Evolutionary conservation across 805 yeast genomes (phyloP).

Genomic region (Barnettozyma salicaria): DNA sequence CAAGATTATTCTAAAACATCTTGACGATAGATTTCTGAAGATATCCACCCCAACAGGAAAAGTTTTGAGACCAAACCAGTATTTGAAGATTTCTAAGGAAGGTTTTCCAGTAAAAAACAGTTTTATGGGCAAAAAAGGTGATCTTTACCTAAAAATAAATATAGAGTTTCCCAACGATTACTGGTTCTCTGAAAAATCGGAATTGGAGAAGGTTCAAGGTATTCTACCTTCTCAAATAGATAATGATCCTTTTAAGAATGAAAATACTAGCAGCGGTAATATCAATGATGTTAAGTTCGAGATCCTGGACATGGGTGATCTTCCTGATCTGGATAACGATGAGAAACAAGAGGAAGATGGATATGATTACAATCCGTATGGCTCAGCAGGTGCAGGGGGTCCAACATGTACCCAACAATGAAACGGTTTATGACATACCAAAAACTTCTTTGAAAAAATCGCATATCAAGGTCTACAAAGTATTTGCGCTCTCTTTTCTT

Average conservation of each 20-base stretch:
- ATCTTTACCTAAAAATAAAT: slow-evolving; percentile 61
- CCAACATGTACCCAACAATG: slow-evolving; percentile 40
- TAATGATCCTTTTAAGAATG: slow-evolving; percentile 9
- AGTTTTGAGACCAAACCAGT: slow-evolving; percentile 74
- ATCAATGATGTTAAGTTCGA: slow-evolving; percentile 26
- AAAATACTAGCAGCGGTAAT: slow-evolving; percentile 26
- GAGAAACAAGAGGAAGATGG: slow-evolving; percentile 16
- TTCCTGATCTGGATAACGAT: slow-evolving; percentile 24
- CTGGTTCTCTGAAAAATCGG: slow-evolving; percentile 77
- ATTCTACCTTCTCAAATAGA: slow-evolving; percentile 40
- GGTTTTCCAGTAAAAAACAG: slow-evolving; percentile 69
- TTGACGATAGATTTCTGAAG: slow-evolving; percentile 72
- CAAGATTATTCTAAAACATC: slow-evolving; percentile 55
- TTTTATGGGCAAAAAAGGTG: slow-evolving; percentile 42
- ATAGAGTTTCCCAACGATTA: slow-evolving; percentile 80
- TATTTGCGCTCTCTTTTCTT: no score
- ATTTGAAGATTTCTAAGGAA: slow-evolving; percentile 56
- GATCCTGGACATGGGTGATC: slow-evolving; percentile 21
- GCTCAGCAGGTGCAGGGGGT: slow-evolving; percentile 13
- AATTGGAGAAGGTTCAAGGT: slow-evolving; percentile 46
- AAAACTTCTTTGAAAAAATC: no score
- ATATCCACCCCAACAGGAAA: slow-evolving; percentile 68
- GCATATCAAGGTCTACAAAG: background rate
- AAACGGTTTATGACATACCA: no score
- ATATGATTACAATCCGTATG: slow-evolving; percentile 7